Evolutionary conservation across 305 asterid species (phyloP), one percentile per base, ranked within the genome.

Genomic region (Fraxinus sp.): DNA sequence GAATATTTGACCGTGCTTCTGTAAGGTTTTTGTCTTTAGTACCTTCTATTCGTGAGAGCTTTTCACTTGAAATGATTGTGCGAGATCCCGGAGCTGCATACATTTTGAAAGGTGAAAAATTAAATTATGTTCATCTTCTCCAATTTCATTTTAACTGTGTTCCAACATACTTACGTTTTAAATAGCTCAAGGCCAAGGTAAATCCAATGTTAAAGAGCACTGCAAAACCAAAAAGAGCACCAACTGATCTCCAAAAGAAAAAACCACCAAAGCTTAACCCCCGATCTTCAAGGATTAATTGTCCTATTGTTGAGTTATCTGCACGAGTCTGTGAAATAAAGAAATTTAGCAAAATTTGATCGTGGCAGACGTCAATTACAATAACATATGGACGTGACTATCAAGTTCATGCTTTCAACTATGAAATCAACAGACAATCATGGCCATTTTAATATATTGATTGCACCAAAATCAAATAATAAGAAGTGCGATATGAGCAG

Each of bases 171-270:
- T 85, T 87, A 91, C 98, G 80, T 70, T 89, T 91, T 49, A 89
- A 84, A 81, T 89, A 92, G 79, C 85, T 92, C 55, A 93, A 85
- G 22, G 97, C 94, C 82, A 93, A 46, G 16, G 83, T 81, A 80
- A 86, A 90, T 11, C 95, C 94, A 71, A 89, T 59, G 82, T 92
- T 91, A 87, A 91, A 90, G 66, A 91, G 74, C 77, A 90, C 22
- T 52, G 93, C 39, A 71, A 92, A 66, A 20, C 94, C 93, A 28
- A 90, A 71, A 64, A 94, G 79, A 66, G 94, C 97, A 72, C 87
- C 89, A 78, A 94, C 80, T 44, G 95, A 88, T 81, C 90, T 79
- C 98, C 98, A 92, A 72, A 80, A 89, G 14, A 83, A 35, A 70
- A 86, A 18, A 41, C 83, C 88, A 26, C 84, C 87, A 84, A 88